Base-by-base conservation (phyloP, 345 rosid species). In the Brassica cretica region DNA sequence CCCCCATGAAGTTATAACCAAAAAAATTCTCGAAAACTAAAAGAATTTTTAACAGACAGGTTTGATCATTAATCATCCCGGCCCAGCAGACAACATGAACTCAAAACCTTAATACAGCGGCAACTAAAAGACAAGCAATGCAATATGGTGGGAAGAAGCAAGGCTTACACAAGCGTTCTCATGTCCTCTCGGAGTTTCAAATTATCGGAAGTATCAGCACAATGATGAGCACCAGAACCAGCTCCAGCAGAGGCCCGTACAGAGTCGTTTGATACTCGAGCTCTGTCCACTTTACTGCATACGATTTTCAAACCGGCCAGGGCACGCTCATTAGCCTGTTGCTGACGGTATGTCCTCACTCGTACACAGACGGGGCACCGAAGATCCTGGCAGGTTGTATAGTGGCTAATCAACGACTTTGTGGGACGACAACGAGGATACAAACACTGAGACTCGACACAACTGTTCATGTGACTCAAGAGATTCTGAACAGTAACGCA, bases 381-480 rank as follows among this genome's bases (percentile, higher is more conserved):
- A 12, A 12, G 53, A 44, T 44, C 53, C 53, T 65, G 76, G 85
- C 99, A 95, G 27, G 66, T 81, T 83, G 62, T 87, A 71, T 84
- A 82, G 82, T 95, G 99, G 61, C 65, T 74, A 71, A 91, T 73
- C 88, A 95, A 79, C 73, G 72, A 73, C 82, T 84, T 91, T 35
- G 98, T 86, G 68, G 75, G 94, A 80, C 76, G 84, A 77, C 99
- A 95, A 12, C 97, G 93, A 51, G 97, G 92, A 86, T 86, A 87
- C 41, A 79, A 11, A 66, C 99, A 95, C 62, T 79, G 88, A 71
- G 81, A 56, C 35, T 79, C 76, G 44, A 62, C 82, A 84, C 99
- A 95, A 66, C 53, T 44, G 6, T 12, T 44, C 53, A 44, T 44
- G 53, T 44, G 53, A 12, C 15, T 44, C 53, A 44, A 2, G 4